Evolutionary conservation across 495 filamentous ascomycete species (phyloP), one percentile per base, ranked within the genome.

Genomic region (Penicillium longicatenatum): DNA sequence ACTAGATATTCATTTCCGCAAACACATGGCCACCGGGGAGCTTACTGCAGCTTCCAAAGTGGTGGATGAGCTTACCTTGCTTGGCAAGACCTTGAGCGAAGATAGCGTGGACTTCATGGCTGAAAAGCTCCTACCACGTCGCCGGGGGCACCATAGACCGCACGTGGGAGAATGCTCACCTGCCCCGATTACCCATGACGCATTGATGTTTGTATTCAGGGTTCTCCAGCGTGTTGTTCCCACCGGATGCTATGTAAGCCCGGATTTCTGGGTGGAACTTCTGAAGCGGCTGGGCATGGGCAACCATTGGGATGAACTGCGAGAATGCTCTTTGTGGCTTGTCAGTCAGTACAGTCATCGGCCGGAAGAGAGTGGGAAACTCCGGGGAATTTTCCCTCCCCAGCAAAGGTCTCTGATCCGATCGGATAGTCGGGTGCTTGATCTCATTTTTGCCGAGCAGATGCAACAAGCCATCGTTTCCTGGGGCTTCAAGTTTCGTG

Each of bases 401-500:
- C 33, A 52, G 22, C 19, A 9, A 21, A 37, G 1, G 24, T 21
- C 35, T n/a, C 1, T 35, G 4, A 11, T 52, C 4, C n/a, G 24
- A 29, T 58, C 52, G 11, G 66, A 66, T 17, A 53, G 56, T 37
- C 55, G 62, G 16, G 66, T 74, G 22, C 71, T 83, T 0, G 62
- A 61, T 21, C 63, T 65, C 4, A 74, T 86, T 31, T 85, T 86
- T 61, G 69, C 50, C 17, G 64, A 55, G 0, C 58, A 69, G 6
- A 74, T 83, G 61, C 81, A 82, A 63, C 71, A 71, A 30, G 81
- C 80, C 12, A 74, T 86, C 39, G 75, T 87, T 29, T 66, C 74
- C n/a, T 86, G 84, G 84, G 83, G 84, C 4, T 87, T 87, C 66
- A 76, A 69, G 50, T 68, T 74, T 41, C 65, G 60, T 1, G 61